Percentiles rank a stretch among this genome's conserved stretches.
phyloP scores from a whole-genome alignment of 2,329 filamentous ascomycete genomes.

The Mycosphaerelloides madeirae region DNA sequence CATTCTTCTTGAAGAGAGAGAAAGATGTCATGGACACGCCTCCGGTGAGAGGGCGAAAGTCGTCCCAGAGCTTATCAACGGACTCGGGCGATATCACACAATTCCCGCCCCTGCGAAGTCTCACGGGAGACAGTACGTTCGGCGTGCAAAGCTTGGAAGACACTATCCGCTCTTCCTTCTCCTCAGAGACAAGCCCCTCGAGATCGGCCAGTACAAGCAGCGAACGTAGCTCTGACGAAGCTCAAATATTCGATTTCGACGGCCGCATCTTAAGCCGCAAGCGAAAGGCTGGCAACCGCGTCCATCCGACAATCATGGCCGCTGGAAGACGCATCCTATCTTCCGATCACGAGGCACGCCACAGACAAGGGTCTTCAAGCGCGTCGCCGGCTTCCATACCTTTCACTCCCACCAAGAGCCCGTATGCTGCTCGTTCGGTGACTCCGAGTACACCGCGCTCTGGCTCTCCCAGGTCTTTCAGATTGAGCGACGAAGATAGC shows the following conservation, averaged over 20 bases:
- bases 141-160: slow-evolving; percentile 56
- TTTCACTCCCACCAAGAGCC: too few relatives aligned
- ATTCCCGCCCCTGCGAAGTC: slow-evolving; percentile 25
- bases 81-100: slow-evolving; percentile 8
- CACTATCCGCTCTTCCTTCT: slow-evolving; percentile 43
- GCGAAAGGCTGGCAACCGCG: slow-evolving; percentile 31
- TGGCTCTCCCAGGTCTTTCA: slow-evolving; percentile 54
- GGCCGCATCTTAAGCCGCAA: slow-evolving; percentile 13
- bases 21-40: slow-evolving; percentile 43
- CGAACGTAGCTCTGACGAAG: slow-evolving; percentile 4
- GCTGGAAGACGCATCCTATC: slow-evolving; percentile 33
- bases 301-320: slow-evolving; percentile 33
- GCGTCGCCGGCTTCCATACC: slow-evolving; percentile 21
- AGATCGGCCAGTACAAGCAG: slow-evolving; percentile 24
- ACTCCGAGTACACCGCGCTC: slow-evolving; percentile 56
- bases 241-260: too few relatives aligned
- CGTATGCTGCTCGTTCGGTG: too few relatives aligned
- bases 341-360: slow-evolving; percentile 18
- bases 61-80: slow-evolving; percentile 17
- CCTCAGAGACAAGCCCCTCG: slow-evolving; percentile 24
- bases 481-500: slow-evolving; percentile 54
- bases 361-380: slow-evolving; percentile 11
- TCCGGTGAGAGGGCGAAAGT: slow-evolving; percentile 21
- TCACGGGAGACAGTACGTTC: slow-evolving; percentile 45
- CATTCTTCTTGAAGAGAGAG: slow-evolving; percentile 57